A percentile compares a stretch with the other conserved stretches of the same genome.
phyloP scores from a whole-genome alignment of 345 rosid genomes.

The Citrus reticulata region DNA sequence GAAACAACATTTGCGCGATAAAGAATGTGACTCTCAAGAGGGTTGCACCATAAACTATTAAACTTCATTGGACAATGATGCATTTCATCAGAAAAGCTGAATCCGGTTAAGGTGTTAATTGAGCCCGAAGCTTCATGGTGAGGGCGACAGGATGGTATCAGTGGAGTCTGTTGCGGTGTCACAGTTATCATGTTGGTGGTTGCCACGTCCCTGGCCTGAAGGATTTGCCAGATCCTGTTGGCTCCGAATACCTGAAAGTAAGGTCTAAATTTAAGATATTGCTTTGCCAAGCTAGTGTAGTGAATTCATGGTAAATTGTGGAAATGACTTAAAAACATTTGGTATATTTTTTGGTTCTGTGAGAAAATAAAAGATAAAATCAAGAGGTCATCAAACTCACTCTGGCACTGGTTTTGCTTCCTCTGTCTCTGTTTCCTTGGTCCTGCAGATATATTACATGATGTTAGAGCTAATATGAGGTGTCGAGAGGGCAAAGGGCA shows the following conservation, averaged over 20 bases:
- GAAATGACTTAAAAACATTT: neutral
- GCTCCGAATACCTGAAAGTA: conserved; percentile 67
- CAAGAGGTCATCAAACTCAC: conserved; percentile 29
- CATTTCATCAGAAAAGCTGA: neutral
- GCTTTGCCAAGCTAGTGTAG: neutral
- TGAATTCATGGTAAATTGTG: neutral
- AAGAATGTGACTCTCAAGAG: conserved; percentile 8
- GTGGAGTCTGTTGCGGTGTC: neutral
- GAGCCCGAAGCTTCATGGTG: neutral
- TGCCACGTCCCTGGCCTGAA: conserved; percentile 96
- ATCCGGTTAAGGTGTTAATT: neutral
- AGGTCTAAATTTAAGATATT: neutral
- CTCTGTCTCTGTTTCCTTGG: conserved; percentile 20
- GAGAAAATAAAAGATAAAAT: neutral
- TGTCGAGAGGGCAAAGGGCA: neutral
- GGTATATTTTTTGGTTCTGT: neutral
- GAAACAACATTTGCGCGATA: neutral
- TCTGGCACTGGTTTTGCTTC: conserved; percentile 31
- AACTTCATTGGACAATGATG: neutral
- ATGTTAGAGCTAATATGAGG: conserved; percentile 1
- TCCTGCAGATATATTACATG: conserved; percentile 23
- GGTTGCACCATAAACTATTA: neutral
- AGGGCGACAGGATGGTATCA: neutral
- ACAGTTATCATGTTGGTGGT: conserved; percentile 60
- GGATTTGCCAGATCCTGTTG: conserved; percentile 80